Base-by-base conservation (phyloP, 2,329 filamentous ascomycete species). In the Xylaria sp. region DNA sequence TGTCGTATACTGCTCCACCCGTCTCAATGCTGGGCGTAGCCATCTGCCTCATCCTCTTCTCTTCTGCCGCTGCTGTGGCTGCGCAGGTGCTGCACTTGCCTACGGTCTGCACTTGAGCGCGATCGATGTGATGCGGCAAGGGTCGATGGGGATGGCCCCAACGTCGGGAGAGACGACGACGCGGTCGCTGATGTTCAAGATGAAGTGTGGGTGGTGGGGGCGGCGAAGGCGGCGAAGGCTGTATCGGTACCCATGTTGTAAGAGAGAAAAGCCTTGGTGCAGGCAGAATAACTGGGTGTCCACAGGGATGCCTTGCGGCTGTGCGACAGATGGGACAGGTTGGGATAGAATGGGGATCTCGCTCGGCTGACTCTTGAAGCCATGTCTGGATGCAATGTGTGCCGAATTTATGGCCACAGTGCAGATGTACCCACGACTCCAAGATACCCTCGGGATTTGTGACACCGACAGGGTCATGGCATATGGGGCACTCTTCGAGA, bases 321-420 rank as follows among this genome's bases (percentile, higher is more conserved):
- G 65, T 68, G 63, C 81, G 79, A 72, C 81, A 83, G 66, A 82
- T 75, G 55, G 81, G 81, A 62, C 81, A 83, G 50, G 72, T 73
- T 2, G 80, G 78, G 47, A 65, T 69, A 9, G 65, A 57, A 66
- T 75, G 71, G 4, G 76, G 75, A 44, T 79, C 75, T 66, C 77
- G 78, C 49, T 77, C 75, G 60, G 80, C 63, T n/a, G 71, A 73
- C 47, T 76, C 74, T 50, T 76, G 65, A 13, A 84, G 77, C 78
- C 82, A 83, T 54, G 75, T 76, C 65, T 81, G 81, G 73, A 82
- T 79, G 75, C 82, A 84, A 61, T 76, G 68, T 47, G 76, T 77
- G 47, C 82, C 82, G 70, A 83, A 84, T 31, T 75, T 74, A 72
- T 84, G 82, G 4, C 79, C 79, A 72, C 82, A 84, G 13, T 81